A percentile compares a stretch with the other conserved stretches of the same genome.
phyloP scores from a whole-genome alignment of 345 rosid genomes.

The Gossypium raimondii region DNA sequence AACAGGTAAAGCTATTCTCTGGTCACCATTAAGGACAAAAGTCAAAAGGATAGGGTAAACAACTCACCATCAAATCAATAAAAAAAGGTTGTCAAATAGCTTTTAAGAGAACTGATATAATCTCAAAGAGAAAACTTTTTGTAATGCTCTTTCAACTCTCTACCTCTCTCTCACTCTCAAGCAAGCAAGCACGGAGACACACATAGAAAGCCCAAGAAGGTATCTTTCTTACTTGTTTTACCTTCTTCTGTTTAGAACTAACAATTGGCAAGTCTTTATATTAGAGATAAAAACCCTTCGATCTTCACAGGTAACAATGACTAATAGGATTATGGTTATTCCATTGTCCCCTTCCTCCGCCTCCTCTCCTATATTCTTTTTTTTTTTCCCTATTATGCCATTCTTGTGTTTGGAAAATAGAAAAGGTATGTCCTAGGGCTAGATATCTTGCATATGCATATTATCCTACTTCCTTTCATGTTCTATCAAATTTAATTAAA shows the following conservation, averaged over 20 bases:
- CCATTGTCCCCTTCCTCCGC: not conserved
- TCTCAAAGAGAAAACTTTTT: not conserved
- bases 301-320: not conserved
- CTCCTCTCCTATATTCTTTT: not conserved
- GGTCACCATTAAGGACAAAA: not conserved
- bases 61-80: not conserved
- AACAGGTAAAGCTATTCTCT: not conserved
- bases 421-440: not conserved
- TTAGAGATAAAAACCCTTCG: not conserved
- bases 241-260: not conserved
- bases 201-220: not conserved
- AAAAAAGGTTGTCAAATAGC: not conserved
- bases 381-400: not conserved
- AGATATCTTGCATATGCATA: not conserved
- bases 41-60: not conserved
- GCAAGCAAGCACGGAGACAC: not conserved
- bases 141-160: not conserved
- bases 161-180: not conserved
- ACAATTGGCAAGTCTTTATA: not conserved
- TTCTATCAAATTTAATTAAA: not conserved
- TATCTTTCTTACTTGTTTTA: not conserved
- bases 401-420: not conserved
- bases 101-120: not conserved
- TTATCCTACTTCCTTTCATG: not conserved
- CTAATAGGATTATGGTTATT: not conserved